A percentile compares a stretch with the other conserved stretches of the same genome.
Conservation (phyloP, 306 rosid genomes). For the apple (Malus domestica) region DNA sequence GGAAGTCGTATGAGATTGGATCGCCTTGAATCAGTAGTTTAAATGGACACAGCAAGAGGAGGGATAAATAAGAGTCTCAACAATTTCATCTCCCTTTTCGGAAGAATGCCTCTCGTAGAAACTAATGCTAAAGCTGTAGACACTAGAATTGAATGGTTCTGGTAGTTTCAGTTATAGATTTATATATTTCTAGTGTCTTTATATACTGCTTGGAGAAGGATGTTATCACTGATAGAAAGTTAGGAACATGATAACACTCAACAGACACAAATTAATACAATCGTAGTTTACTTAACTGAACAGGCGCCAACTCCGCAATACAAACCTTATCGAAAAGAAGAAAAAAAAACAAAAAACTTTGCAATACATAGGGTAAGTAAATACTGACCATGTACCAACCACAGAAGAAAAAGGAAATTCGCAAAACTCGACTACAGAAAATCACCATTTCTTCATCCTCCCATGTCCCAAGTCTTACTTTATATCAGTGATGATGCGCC, state of each 20-base stretch:
- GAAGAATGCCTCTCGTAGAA: constrained; percentile 33
- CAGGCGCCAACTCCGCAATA: too few relatives aligned
- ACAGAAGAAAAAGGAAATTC: too few relatives aligned
- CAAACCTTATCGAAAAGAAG: too few relatives aligned
- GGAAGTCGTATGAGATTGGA: constrained; percentile 45
- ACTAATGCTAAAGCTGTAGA: constrained; percentile 41
- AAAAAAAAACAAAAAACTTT: too few relatives aligned
- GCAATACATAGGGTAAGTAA: too few relatives aligned
- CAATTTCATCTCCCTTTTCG: constrained; percentile 37
- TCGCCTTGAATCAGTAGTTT: constrained; percentile 35
- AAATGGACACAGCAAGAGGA: constrained; percentile 27
- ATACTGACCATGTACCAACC: too few relatives aligned
- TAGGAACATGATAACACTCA: background rate
- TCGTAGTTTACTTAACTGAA: too few relatives aligned
- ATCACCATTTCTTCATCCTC: too few relatives aligned
- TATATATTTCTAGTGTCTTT: background rate
- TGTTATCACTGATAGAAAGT: background rate
- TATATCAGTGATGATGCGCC: too few relatives aligned
- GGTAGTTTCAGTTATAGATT: constrained; percentile 26
- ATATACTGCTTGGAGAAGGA: background rate
- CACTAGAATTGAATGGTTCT: constrained; percentile 45
- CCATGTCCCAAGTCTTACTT: background rate
- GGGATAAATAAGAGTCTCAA: constrained; percentile 37
- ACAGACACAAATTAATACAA: background rate
- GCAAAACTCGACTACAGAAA: too few relatives aligned